These are phyloP conservation scores for Elsinoe batatas DNA, from an alignment of 2,329 filamentous ascomycete genomes.

Conservation along the genomic window DNA sequence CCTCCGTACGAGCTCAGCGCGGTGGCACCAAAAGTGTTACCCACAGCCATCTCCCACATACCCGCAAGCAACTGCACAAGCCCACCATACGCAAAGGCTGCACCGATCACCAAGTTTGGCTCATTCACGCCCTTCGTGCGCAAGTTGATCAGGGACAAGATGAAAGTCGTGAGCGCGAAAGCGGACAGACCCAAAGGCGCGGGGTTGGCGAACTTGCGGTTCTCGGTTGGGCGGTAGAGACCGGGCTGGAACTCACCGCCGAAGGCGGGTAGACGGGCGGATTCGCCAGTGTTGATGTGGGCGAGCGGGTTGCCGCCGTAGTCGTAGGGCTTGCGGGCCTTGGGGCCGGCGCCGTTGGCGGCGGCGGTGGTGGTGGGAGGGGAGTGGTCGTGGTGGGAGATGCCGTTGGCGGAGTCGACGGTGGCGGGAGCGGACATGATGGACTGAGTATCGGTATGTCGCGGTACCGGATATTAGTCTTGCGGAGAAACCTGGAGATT, in stretches of 20 bases:
- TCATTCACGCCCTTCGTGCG: conserved; percentile 32
- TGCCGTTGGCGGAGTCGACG: conserved; percentile 21
- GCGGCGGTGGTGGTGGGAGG: conserved; percentile 16
- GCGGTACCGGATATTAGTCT: conserved; percentile 20
- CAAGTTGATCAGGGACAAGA: conserved; percentile 44
- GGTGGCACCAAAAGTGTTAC: conserved; percentile 55
- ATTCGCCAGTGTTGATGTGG: conserved; percentile 40
- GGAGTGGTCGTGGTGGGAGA: conserved; percentile 31
- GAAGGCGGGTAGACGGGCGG: conserved; percentile 39
- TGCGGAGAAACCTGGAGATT: background rate
- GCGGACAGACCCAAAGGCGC: conserved; percentile 51
- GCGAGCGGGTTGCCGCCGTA: conserved; percentile 44
- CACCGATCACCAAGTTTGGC: conserved; percentile 39
- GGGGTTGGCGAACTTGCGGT: conserved; percentile 47
- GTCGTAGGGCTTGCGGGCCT: conserved; percentile 38
- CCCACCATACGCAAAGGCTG: conserved; percentile 42
- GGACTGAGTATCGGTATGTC: conserved; percentile 13
- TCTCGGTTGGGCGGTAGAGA: conserved; percentile 32
- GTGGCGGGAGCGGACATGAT: conserved; percentile 31
- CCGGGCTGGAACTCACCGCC: conserved; percentile 45
- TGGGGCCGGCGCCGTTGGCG: conserved; percentile 18
- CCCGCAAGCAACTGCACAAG: conserved; percentile 42
- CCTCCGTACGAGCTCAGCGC: conserved; percentile 52
- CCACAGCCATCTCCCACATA: conserved; percentile 49
- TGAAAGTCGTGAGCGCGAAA: conserved; percentile 57